Conservation (phyloP, 805 yeast genomes). For the Candida corydali region DNA sequence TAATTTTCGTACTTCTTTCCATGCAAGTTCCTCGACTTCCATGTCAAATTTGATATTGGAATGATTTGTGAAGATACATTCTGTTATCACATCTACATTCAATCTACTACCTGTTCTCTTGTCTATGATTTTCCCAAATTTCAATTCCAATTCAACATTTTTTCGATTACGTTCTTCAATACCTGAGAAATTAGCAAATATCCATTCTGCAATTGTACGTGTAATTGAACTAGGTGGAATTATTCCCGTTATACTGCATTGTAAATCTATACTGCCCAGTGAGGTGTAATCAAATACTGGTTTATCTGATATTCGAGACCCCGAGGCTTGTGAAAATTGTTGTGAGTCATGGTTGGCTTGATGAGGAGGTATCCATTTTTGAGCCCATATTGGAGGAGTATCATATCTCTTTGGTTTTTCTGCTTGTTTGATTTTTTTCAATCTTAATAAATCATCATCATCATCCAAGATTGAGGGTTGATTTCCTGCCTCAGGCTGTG, state of each 20-base stretch:
- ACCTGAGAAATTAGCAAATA: conserved; percentile 73
- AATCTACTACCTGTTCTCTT: conserved; percentile 59
- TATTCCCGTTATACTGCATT: conserved; percentile 63
- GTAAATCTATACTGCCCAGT: conserved; percentile 34
- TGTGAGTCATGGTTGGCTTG: background rate
- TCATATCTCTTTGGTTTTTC: conserved; percentile 59
- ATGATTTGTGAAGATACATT: conserved; percentile 55
- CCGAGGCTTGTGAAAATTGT: background rate
- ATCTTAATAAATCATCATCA: conserved; percentile 25
- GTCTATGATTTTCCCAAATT: conserved; percentile 68
- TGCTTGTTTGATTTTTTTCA: conserved; percentile 18
- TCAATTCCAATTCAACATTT: conserved; percentile 65
- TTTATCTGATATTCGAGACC: conserved; percentile 16
- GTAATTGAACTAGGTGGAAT: conserved; percentile 79
- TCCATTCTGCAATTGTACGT: conserved; percentile 82
- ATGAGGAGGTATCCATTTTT: conserved; percentile 53
- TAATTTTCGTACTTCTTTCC: conserved; percentile 51
- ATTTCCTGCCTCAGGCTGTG: conserved; percentile 2
- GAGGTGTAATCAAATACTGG: conserved; percentile 28
- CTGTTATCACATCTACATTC: conserved; percentile 63
- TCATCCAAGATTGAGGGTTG: conserved; percentile 10
- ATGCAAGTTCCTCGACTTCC: conserved; percentile 62
- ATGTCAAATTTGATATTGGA: conserved; percentile 57
- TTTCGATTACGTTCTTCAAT: conserved; percentile 52
- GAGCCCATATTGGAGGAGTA: conserved; percentile 81